These are phyloP conservation scores for Eudorina sp. DNA, from an alignment of 139 green algal species.

Conservation along the genomic window DNA sequence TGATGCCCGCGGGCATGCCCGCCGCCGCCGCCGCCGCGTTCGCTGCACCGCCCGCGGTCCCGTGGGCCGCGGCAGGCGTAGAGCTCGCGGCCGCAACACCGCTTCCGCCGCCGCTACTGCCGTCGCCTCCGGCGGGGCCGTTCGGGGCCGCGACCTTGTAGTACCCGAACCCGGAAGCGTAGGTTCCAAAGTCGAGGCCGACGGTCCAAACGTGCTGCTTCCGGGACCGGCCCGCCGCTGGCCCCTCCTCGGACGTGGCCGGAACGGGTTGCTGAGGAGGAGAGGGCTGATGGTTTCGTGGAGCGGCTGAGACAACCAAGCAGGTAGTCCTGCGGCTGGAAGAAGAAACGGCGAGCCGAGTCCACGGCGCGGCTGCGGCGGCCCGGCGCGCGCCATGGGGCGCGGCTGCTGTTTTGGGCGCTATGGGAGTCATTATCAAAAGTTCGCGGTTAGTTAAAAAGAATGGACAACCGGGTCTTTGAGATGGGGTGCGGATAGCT, in stretches of 20 bases:
- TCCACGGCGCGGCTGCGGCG: no score
- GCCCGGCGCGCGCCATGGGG: no score
- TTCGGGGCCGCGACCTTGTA: no score
- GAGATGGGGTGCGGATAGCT: no score
- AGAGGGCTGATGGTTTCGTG: neutral
- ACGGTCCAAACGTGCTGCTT: neutral
- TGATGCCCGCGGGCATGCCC: neutral
- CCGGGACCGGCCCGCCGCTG: neutral
- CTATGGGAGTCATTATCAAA: no score
- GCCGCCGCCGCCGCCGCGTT: neutral
- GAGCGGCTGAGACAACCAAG: neutral
- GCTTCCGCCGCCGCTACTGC: neutral
- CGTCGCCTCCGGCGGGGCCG: neutral
- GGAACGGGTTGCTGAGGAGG: neutral
- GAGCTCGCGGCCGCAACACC: no score
- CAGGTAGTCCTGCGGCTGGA: no score
- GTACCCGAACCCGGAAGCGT: slow-evolving; percentile 13
- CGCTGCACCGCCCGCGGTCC: neutral
- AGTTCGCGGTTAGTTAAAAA: no score
- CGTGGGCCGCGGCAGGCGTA: no score
- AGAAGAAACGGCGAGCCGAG: no score
- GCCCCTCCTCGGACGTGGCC: neutral
- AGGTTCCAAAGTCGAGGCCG: slow-evolving; percentile 36
- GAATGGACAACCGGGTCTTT: no score
- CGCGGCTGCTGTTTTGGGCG: no score